Evolutionary conservation across 805 yeast genomes (phyloP).

Genomic region (Vanderwaltozyma verrucispora): DNA sequence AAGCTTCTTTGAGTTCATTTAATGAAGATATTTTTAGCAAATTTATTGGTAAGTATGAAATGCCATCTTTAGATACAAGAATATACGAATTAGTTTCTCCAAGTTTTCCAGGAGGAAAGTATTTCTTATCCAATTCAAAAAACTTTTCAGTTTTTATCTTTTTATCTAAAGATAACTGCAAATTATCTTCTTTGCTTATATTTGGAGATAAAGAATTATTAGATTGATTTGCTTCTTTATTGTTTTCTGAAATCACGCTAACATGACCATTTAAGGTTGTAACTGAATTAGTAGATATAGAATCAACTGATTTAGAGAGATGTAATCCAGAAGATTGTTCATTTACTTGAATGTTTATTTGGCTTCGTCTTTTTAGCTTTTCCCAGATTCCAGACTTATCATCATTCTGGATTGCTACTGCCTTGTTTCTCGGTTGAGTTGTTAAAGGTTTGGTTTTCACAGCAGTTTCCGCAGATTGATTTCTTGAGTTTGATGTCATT

Average conservation of each 20-base stretch:
- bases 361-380: constrained; percentile 22
- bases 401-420: background rate
- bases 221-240: no score
- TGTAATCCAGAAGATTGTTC: no score
- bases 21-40: constrained; percentile 24
- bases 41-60: constrained; percentile 41
- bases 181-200: no score
- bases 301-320: no score
- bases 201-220: no score
- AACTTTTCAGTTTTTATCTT: no score
- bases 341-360: constrained; percentile 2
- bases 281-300: no score
- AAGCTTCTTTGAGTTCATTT: constrained; percentile 31
- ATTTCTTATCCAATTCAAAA: constrained; percentile 1
- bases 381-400: constrained; percentile 23
- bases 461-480: constrained; percentile 7
- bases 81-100: no score
- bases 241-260: no score
- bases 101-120: no score
- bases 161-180: no score
- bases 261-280: no score
- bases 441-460: constrained; percentile 5
- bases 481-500: constrained; percentile 2
- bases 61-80: constrained; percentile 56
- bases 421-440: background rate